phyloP scores from a whole-genome alignment of 805 yeast species.

The Lachancea waltii region DNA sequence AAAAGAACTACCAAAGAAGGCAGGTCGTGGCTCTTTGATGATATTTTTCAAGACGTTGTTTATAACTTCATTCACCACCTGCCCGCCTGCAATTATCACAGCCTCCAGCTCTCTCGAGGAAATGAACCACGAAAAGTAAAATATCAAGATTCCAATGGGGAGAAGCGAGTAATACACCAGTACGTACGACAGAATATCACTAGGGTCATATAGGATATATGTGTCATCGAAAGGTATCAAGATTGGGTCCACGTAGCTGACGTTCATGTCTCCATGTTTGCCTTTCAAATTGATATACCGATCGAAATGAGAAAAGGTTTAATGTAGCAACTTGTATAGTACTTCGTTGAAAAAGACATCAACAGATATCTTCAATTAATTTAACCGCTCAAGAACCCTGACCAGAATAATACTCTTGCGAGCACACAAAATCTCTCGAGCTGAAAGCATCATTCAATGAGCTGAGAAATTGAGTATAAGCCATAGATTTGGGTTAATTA shows the following conservation, averaged over 20 bases:
- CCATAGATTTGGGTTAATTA: no score
- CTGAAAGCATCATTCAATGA: no score
- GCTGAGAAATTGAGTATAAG: no score
- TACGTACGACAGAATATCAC: slow-evolving; percentile 50
- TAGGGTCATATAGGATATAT: slow-evolving; percentile 69
- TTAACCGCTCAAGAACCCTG: no score
- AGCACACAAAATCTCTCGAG: no score
- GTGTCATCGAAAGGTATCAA: slow-evolving; percentile 77
- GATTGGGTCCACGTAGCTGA: slow-evolving; percentile 6
- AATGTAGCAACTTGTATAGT: no score
- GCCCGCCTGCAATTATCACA: slow-evolving; percentile 78
- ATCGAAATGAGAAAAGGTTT: no score
- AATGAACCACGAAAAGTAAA: slow-evolving; percentile 79
- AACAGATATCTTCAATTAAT: no score
- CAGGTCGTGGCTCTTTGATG: slow-evolving; percentile 71
- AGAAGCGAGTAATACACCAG: slow-evolving; percentile 70
- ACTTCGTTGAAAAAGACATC: no score
- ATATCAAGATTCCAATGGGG: slow-evolving; percentile 73
- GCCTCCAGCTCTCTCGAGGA: slow-evolving; percentile 81
- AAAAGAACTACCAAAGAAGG: slow-evolving; percentile 30
- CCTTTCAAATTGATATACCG: not conserved
- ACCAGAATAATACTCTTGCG: no score
- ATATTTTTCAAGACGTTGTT: slow-evolving; percentile 62
- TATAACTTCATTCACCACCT: slow-evolving; percentile 64
- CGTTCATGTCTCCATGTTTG: no score